Evolutionary conservation across 108 stramenopile species (phyloP).

Genomic region (Cyclotella atomus): DNA sequence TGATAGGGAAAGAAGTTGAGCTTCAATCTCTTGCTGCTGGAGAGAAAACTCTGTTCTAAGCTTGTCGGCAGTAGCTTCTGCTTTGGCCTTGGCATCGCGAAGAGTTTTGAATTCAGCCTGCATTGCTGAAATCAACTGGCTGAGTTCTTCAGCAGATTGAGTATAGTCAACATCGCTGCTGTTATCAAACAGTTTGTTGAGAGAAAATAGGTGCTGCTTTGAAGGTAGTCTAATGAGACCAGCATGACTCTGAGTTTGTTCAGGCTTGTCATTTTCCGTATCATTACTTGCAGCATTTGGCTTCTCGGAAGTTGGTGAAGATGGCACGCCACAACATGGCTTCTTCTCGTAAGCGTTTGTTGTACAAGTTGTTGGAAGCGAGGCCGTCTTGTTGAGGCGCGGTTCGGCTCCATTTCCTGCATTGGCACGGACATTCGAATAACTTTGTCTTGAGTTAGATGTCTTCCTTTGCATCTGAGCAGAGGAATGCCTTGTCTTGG

Average conservation of each 20-base stretch:
- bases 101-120: slow-evolving; percentile 27
- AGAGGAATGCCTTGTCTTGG: slow-evolving; percentile 9
- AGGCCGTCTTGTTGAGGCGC: neutral
- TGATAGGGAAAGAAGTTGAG: slow-evolving; percentile 9
- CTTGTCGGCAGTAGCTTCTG: slow-evolving; percentile 34
- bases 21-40: slow-evolving; percentile 25
- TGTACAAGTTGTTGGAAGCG: neutral
- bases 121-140: slow-evolving; percentile 21
- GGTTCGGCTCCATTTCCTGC: too few species aligned
- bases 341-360: neutral
- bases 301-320: neutral
- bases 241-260: neutral
- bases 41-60: slow-evolving; percentile 21
- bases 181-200: neutral
- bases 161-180: slow-evolving; percentile 14
- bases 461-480: neutral
- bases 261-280: neutral
- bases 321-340: neutral
- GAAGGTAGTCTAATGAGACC: neutral
- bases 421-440: neutral
- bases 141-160: slow-evolving; percentile 24
- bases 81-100: slow-evolving; percentile 17
- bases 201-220: neutral
- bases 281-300: neutral
- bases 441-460: neutral